Evolutionary conservation across 1,139 yeast genomes (phyloP), one percentile per base, ranked within the genome.

Genomic region (Geotrichum siamense): DNA sequence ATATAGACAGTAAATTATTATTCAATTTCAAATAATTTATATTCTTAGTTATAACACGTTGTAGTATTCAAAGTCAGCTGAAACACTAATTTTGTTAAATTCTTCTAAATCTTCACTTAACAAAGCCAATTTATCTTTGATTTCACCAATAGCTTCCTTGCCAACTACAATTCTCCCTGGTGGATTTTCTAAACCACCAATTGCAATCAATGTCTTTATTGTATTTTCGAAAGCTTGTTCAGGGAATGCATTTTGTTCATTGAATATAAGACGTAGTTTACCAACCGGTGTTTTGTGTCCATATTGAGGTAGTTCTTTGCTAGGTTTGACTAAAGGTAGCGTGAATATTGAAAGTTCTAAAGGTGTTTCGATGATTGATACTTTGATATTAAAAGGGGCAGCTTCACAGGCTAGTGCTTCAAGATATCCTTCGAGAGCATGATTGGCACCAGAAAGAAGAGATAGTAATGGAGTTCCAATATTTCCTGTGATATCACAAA

Each of bases 361-460:
- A 9, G 62, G 54, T 8, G 59, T 48, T 45, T 60, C 56, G n/a
- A 62, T 62, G 8, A 62, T 48, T 1, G 67, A 57, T 22, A 60
- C 54, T 35, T 57, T 59, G 36, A 62, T 49, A 28, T 58, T 55
- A 39, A 52, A 51, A 3, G 59, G 55, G 4, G 59, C 57, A 2
- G 61, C 53, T 32, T 59, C 58, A 39, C 60, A 46, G 2, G 65
- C 64, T n/a, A 62, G 50, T 3, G 61, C 55, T 47, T 62, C 67
- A 5, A 54, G 49, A 43, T 60, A 62, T 19, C 67, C 66, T 44
- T 63, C 66, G 13, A 62, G 49, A 3, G 64, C 66, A 38, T 61
- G 61, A 43, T 54, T 51, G 5, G 64, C 61, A 4, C 63, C 53
- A 1, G 62, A 50, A 32, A 55, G 31, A 9, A 58, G 49, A 1